Conservation (phyloP, 495 filamentous ascomycete genomes). For the Peziza echinospora region DNA sequence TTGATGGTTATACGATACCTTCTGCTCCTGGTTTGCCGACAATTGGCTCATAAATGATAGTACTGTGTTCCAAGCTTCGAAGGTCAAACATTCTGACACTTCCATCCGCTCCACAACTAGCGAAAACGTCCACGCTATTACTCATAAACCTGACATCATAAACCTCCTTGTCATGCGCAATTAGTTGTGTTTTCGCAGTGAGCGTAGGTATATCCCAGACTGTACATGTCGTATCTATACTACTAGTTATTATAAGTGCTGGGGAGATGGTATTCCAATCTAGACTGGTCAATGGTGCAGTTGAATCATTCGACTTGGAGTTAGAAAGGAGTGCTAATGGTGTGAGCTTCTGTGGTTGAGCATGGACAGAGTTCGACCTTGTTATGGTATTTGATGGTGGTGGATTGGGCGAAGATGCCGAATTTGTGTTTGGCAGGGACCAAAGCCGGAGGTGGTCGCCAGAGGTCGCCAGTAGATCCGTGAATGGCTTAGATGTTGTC, state of each 20-base stretch:
- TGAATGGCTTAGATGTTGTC: conserved; percentile 88
- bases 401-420: conserved; percentile 25
- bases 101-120: conserved; percentile 90
- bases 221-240: conserved; percentile 98
- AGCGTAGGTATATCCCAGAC: conserved; percentile 98
- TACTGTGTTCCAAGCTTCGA: conserved; percentile 87
- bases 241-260: conserved; percentile 91
- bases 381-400: conserved; percentile 51
- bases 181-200: conserved; percentile 94
- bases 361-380: conserved; percentile 36
- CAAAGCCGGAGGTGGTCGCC: conserved; percentile 90
- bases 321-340: conserved; percentile 87
- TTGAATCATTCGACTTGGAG: conserved; percentile 94
- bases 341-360: conserved; percentile 64
- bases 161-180: conserved; percentile 97
- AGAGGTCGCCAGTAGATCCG: conserved; percentile 86
- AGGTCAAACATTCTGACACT: conserved; percentile 99
- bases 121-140: conserved; percentile 89
- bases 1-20: conserved; percentile 26
- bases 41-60: conserved; percentile 95
- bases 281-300: conserved; percentile 80
- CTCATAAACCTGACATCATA: conserved; percentile 97
- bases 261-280: conserved; percentile 97
- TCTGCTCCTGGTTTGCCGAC: conserved; percentile 28
- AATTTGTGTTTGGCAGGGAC: conserved; percentile 41